Evolutionary conservation across 73 alveolate genomes (phyloP).

Genomic region (Tetrahymena malaccensis): DNA sequence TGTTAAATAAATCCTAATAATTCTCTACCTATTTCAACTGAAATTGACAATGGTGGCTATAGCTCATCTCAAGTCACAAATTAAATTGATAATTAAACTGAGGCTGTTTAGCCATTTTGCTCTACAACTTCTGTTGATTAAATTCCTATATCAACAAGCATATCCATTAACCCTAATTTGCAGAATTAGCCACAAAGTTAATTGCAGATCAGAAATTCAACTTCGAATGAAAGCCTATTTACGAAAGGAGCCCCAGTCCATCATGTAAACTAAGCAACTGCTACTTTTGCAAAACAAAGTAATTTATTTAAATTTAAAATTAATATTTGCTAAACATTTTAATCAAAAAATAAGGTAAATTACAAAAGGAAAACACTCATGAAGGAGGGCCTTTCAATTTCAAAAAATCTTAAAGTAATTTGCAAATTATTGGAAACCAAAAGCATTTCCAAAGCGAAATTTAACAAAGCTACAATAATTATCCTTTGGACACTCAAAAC

Average conservation of each 20-base stretch:
- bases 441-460: not conserved
- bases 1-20: not conserved
- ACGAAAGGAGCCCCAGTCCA: not conserved
- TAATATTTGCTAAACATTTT: not conserved
- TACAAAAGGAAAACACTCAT: not conserved
- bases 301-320: not conserved
- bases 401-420: not conserved
- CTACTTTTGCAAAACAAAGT: not conserved
- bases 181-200: not conserved
- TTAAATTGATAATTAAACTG: not conserved
- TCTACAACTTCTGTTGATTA: not conserved
- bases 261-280: not conserved
- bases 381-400: not conserved
- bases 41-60: not conserved
- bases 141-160: not conserved
- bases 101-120: not conserved
- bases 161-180: not conserved
- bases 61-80: not conserved
- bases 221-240: not conserved
- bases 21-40: not conserved
- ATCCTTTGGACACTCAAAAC: not conserved
- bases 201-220: not conserved
- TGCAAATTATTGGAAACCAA: not conserved
- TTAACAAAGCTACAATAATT: not conserved
- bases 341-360: not conserved